phyloP scores from a whole-genome alignment of 1,139 yeast genomes.

The Scheffersomyces segobiensis region DNA sequence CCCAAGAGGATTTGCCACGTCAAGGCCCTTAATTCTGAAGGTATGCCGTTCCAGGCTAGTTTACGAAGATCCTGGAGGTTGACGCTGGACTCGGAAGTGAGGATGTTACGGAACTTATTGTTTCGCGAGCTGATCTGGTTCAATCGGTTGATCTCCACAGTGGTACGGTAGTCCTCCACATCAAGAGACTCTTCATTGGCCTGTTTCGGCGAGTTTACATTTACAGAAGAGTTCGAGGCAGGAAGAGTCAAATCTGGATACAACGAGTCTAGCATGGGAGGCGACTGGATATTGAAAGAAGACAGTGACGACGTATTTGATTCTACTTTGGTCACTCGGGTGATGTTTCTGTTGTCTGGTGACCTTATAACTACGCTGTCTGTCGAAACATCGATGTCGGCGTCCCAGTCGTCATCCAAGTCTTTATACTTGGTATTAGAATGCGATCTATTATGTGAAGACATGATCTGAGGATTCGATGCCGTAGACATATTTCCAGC shows the following conservation, averaged over 20 bases:
- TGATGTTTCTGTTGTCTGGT: constrained; percentile 5
- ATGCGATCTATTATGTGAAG: constrained; percentile 8
- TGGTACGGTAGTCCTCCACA: constrained; percentile 32
- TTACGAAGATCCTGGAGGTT: constrained; percentile 61
- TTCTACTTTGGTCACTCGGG: constrained; percentile 6
- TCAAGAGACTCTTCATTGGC: constrained; percentile 24
- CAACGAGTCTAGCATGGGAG: constrained; percentile 38
- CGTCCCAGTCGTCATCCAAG: constrained; percentile 91
- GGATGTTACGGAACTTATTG: constrained; percentile 62
- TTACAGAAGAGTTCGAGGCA: constrained; percentile 3
- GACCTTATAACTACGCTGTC: constrained; percentile 3
- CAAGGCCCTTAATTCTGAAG: constrained; percentile 74
- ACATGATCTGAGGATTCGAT: not conserved
- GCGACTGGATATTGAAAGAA: constrained; percentile 22
- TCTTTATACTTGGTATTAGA: constrained; percentile 48
- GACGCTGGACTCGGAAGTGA: constrained; percentile 58
- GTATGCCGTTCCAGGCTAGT: constrained; percentile 94
- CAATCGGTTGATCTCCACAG: constrained; percentile 52
- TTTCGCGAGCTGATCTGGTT: constrained; percentile 64
- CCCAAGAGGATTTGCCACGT: constrained; percentile 92
- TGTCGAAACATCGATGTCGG: constrained; percentile 60
- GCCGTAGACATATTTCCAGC: not conserved
- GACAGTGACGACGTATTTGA: constrained; percentile 7
- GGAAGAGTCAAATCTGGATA: constrained; percentile 40
- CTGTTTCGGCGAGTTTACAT: constrained; percentile 2